phyloP scores from a whole-genome alignment of 768 basidiomycete species.

The Lactarius quietus region DNA sequence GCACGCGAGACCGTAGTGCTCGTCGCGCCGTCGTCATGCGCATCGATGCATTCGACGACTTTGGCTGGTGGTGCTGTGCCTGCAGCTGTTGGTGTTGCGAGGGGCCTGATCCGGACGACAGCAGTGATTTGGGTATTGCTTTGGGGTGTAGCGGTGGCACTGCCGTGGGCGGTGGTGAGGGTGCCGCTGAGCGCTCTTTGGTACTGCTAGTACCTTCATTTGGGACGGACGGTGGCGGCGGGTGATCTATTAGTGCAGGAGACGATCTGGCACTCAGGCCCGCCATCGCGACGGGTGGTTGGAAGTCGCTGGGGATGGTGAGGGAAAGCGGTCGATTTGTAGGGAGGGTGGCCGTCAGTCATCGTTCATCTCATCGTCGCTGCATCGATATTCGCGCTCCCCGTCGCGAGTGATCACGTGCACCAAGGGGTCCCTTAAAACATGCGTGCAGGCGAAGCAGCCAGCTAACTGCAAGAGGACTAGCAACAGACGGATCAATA shows the following conservation, averaged over 20 bases:
- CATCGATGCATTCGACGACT: neutral
- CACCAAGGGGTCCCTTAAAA: neutral
- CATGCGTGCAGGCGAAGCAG: neutral
- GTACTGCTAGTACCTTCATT: neutral
- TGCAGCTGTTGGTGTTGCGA: neutral
- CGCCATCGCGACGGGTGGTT: too few relatives aligned
- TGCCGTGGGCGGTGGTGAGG: neutral
- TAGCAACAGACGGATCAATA: neutral
- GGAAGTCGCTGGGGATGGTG: neutral
- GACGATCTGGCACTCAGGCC: slow-evolving; percentile 5
- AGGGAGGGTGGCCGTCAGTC: neutral
- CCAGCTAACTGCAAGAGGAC: neutral
- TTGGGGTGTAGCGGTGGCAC: neutral
- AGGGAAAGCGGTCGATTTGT: neutral
- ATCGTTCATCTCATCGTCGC: neutral
- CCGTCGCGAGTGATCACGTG: neutral
- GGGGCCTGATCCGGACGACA: slow-evolving; percentile 2
- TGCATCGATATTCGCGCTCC: neutral
- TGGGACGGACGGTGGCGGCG: neutral
- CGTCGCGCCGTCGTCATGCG: neutral
- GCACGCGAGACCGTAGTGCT: slow-evolving; percentile 30
- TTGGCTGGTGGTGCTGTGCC: neutral
- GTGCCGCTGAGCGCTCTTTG: neutral
- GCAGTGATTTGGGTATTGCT: neutral
- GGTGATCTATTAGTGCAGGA: neutral